Percentiles rank a stretch among this genome's conserved stretches.
These are phyloP conservation scores for Nicotiana undulata DNA, from an alignment of 257 asterid genomes.

Conservation along the genomic window DNA sequence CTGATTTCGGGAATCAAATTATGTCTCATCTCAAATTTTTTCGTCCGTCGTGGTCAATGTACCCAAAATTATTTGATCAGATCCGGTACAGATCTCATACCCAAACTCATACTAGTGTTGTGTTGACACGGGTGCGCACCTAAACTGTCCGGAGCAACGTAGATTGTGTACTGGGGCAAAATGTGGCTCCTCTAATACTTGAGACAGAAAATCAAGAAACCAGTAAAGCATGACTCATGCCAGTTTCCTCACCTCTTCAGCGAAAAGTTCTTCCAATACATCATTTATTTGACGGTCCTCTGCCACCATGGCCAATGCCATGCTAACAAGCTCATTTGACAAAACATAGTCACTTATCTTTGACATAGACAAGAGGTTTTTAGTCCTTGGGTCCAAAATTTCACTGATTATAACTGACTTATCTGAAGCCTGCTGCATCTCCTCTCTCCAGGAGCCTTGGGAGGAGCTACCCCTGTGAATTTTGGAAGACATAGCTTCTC, in stretches of 20 bases:
- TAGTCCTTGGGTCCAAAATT: constrained; percentile 91
- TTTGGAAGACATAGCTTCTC: constrained; percentile 57
- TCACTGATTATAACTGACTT: constrained; percentile 87
- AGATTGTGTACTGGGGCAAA: not conserved
- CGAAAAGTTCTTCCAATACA: constrained; percentile 83
- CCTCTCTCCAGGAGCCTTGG: constrained; percentile 93
- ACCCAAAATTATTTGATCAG: too few relatives aligned
- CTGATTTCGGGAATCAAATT: too few relatives aligned
- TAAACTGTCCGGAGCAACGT: too few relatives aligned
- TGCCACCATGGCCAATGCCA: constrained; percentile 95
- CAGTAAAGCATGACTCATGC: not conserved
- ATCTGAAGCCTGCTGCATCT: constrained; percentile 94
- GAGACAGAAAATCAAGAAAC: not conserved
- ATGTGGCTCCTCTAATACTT: not conserved
- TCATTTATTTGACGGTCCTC: constrained; percentile 90
- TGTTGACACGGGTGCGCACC: too few relatives aligned
- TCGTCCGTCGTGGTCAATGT: too few relatives aligned
- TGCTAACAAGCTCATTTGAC: constrained; percentile 89
- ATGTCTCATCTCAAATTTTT: too few relatives aligned
- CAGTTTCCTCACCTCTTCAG: constrained; percentile 63
- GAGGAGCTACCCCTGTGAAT: constrained; percentile 61
- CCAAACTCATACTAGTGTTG: too few relatives aligned
- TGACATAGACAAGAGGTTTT: constrained; percentile 77
- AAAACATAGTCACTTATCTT: constrained; percentile 81
- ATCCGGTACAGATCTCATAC: too few relatives aligned